These are phyloP conservation scores for Pleurotus citrinopileatus DNA, from an alignment of 768 basidiomycete genomes.

Conservation along the genomic window DNA sequence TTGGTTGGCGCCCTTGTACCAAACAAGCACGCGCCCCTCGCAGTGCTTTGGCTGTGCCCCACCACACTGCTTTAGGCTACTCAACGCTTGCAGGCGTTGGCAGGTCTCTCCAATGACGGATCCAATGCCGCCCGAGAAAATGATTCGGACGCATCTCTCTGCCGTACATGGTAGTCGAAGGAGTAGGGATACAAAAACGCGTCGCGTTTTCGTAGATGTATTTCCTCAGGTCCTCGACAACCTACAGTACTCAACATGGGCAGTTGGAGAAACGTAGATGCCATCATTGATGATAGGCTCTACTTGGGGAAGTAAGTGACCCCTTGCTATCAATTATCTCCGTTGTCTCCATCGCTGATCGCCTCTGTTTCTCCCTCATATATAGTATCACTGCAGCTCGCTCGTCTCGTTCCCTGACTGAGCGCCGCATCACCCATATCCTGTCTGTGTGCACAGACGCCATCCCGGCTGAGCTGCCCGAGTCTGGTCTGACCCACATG, in stretches of 20 bases:
- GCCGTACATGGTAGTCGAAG: conserved; percentile 10
- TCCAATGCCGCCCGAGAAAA: conserved; percentile 11
- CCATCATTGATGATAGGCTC: conserved; percentile 61
- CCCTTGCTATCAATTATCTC: conserved; percentile 17
- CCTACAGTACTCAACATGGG: conserved; percentile 33
- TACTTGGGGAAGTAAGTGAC: conserved; percentile 72
- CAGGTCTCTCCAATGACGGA: conserved; percentile 6
- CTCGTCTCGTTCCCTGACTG: conserved; percentile 67
- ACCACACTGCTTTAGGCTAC: conserved; percentile 4
- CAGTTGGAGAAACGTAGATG: conserved; percentile 63
- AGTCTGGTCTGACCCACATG: conserved; percentile 67
- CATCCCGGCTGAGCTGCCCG: conserved; percentile 68
- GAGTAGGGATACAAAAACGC: conserved; percentile 17
- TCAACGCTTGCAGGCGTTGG: conserved; percentile 2
- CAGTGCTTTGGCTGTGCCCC: neutral
- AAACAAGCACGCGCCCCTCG: conserved; percentile 2
- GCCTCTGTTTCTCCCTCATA: conserved; percentile 14
- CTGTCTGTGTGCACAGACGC: conserved; percentile 73
- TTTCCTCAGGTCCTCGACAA: conserved; percentile 14
- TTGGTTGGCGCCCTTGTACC: neutral
- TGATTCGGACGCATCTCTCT: conserved; percentile 9
- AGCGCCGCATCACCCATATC: conserved; percentile 77
- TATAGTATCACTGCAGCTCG: conserved; percentile 65
- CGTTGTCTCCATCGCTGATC: conserved; percentile 13
- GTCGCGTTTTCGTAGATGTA: conserved; percentile 5